A percentile compares a stretch with the other conserved stretches of the same genome.
phyloP scores from a whole-genome alignment of 1,284 basidiomycete species.

The Trichosporon sp. region DNA sequence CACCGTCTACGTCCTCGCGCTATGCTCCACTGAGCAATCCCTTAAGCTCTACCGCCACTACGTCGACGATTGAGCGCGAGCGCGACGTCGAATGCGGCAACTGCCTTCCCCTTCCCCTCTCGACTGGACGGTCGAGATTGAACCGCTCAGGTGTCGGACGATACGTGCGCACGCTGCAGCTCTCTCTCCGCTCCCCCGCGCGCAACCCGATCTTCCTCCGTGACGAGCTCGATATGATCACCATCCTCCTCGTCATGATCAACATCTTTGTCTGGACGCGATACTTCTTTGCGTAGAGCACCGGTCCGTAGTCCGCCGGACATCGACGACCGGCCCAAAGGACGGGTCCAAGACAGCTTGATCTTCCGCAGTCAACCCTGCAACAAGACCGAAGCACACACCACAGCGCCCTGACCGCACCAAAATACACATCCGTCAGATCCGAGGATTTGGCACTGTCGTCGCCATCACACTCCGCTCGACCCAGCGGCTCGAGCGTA shows the following conservation, averaged over 20 bases:
- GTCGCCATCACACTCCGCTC: neutral
- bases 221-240: constrained; percentile 7
- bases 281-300: constrained; percentile 2
- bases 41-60: neutral
- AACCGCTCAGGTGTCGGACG: neutral
- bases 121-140: neutral
- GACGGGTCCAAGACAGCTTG: constrained; percentile 4
- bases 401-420: neutral
- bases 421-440: neutral
- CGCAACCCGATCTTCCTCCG: constrained; percentile 3
- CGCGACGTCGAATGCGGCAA: neutral
- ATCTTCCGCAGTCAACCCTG: neutral
- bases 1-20: neutral
- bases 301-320: neutral
- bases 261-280: constrained; percentile 15
- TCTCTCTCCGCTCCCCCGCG: neutral
- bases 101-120: neutral
- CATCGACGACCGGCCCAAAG: neutral
- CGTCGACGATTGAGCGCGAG: neutral
- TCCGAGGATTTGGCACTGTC: neutral
- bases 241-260: constrained; percentile 5
- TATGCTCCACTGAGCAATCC: neutral
- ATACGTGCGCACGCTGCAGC: constrained; percentile 1
- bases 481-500: neutral
- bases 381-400: too few species aligned